Percentiles rank a stretch among this genome's conserved stretches.
These are phyloP conservation scores for Dryadomyces sulphureus DNA, from an alignment of 2,329 filamentous ascomycete species.

Conservation along the genomic window DNA sequence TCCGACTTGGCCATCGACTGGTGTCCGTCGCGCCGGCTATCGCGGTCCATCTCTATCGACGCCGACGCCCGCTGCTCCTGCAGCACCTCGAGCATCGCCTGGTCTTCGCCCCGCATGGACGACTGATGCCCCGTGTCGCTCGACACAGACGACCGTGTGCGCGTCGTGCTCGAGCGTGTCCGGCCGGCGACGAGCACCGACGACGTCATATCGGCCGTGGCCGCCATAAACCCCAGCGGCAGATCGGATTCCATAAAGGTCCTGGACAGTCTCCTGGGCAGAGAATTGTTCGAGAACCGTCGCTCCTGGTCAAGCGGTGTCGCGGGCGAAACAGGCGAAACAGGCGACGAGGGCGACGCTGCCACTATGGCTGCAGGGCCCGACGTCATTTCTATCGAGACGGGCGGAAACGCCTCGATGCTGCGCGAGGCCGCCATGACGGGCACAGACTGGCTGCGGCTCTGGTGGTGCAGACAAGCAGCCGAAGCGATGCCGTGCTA, in stretches of 20 bases:
- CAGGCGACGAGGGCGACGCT: neutral
- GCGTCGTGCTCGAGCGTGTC: neutral
- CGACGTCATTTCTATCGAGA: neutral
- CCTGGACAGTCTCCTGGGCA: constrained; percentile 11
- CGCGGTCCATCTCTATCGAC: too few species aligned
- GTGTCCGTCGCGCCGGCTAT: neutral
- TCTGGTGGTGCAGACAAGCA: too few species aligned
- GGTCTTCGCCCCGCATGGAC: constrained; percentile 3
- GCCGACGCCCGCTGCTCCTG: constrained; percentile 3
- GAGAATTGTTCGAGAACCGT: constrained; percentile 3
- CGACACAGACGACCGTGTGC: constrained; percentile 5
- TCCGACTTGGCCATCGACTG: neutral
- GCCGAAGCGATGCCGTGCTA: neutral
- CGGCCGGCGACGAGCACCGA: constrained; percentile 17
- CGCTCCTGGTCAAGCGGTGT: neutral
- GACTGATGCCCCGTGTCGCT: constrained; percentile 4
- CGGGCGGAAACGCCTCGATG: neutral
- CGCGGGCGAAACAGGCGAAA: neutral
- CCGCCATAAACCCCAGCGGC: constrained; percentile 32
- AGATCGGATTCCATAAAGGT: constrained; percentile 29
- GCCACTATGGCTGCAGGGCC: neutral
- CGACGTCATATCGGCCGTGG: constrained; percentile 29
- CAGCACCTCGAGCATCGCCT: too few species aligned
- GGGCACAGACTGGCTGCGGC: neutral
- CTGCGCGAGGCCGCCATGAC: neutral